Evolutionary conservation across 805 yeast genomes (phyloP), one percentile per base, ranked within the genome.

Genomic region (Nakazawaea populi): DNA sequence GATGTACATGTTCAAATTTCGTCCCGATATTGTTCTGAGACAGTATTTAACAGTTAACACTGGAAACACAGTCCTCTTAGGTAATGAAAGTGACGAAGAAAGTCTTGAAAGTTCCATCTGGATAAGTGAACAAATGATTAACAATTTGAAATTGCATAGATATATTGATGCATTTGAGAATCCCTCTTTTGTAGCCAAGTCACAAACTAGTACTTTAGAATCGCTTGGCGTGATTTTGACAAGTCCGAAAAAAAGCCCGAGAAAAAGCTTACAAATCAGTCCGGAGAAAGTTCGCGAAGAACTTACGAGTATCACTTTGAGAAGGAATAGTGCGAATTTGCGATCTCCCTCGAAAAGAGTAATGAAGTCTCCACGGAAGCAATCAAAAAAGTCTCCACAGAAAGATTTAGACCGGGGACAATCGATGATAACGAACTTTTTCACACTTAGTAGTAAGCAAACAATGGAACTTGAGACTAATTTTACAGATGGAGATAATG

Each of bases 1-100:
- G 27, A 46, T 46, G 49, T 46, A 46, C 27, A 39, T 46, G 44
- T 39, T 46, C 34, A 39, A 38, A n/a, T 39, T 8, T 40, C 12
- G n/a, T 6, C 39, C 49, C 12, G 49, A 32, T 4, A 24, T 6
- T 6, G 30, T 46, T 4, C 31, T 46, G 44, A 41, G 39, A 6
- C n/a, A 42, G 12, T 32, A 14, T 43, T 11, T 42, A 9, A 31
- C 6, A 9, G 3, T 32, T 32, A 11, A 32, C 32, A 27, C 32
- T 24, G 34, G n/a, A 14, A 31, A 30, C 30, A 27, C 3, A 8
- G 41, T 35, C 6, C 4, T 6, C 32, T 11, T 32, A 12, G n/a
- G 6, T 18, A 18, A 18, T 18, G 24, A 18, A 18, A 30, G 29
- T 5, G 12, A 10, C 10, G n/a, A 18, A 5, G 12, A n/a, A 14